phyloP scores from a whole-genome alignment of 768 basidiomycete genomes.

The Naganishia vaughanmartiniae region DNA sequence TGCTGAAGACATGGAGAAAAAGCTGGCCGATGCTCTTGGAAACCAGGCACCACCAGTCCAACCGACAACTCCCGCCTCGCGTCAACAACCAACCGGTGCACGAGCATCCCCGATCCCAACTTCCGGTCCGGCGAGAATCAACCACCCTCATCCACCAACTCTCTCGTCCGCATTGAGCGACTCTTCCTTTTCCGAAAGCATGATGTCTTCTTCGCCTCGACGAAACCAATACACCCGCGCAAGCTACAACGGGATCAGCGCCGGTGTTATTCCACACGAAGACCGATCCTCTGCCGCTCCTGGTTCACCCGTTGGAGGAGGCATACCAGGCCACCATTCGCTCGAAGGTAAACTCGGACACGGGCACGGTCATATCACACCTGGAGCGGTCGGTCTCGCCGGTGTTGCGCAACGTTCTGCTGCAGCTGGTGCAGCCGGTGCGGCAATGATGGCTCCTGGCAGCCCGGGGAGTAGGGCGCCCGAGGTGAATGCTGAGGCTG shows the following conservation, averaged over 20 bases:
- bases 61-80: neutral
- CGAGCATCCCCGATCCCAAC: neutral
- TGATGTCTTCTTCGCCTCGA: neutral
- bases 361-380: neutral
- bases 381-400: constrained; percentile 4
- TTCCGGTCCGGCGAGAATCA: neutral
- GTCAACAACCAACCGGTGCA: neutral
- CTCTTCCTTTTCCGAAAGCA: constrained; percentile 1
- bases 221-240: neutral
- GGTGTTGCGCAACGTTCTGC: neutral
- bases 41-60: constrained; percentile 1
- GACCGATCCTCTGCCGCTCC: neutral
- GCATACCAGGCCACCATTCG: neutral
- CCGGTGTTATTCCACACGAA: neutral
- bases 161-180: constrained; percentile 5
- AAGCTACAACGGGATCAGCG: constrained; percentile 14
- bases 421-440: neutral
- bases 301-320: neutral
- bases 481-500: constrained; percentile 64
- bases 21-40: neutral
- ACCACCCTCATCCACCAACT: neutral
- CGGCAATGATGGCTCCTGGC: neutral
- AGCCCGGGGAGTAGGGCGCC: constrained; percentile 34
- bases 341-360: constrained; percentile 1
- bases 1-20: neutral